A percentile compares a stretch with the other conserved stretches of the same genome.
Evolutionary conservation across 768 basidiomycete species (phyloP).

Genomic region (Kwoniella newhampshirensis): DNA sequence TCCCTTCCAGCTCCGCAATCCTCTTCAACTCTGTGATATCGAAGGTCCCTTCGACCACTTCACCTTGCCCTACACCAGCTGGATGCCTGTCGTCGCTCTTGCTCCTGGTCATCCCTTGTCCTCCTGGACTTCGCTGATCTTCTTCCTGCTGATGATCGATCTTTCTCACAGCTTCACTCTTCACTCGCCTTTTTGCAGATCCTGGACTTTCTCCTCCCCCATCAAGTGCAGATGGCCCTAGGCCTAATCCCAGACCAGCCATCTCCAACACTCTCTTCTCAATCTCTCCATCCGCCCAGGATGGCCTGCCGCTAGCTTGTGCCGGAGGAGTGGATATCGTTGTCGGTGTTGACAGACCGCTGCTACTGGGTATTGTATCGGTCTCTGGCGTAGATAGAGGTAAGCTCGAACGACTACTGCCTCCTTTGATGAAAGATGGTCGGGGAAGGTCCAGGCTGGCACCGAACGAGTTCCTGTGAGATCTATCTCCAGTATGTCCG

Average conservation of each 20-base stretch:
- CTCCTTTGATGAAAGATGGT: constrained; percentile 21
- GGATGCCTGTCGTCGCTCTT: constrained; percentile 20
- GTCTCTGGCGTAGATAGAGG: constrained; percentile 11
- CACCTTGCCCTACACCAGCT: neutral
- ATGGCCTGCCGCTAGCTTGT: neutral
- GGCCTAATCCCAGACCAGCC: constrained; percentile 73
- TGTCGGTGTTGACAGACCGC: neutral
- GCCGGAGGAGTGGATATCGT: neutral
- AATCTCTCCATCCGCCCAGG: constrained; percentile 43
- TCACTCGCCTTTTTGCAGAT: constrained; percentile 19
- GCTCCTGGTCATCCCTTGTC: constrained; percentile 14
- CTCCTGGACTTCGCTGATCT: neutral
- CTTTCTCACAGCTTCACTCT: constrained; percentile 23
- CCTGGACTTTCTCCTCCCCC: constrained; percentile 2
- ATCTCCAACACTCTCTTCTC: constrained; percentile 79
- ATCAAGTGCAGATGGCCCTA: constrained; percentile 12
- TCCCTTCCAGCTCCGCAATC: constrained; percentile 39
- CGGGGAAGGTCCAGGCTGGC: constrained; percentile 23
- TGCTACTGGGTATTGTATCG: constrained; percentile 8
- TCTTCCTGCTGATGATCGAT: constrained; percentile 3
- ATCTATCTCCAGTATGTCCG: neutral
- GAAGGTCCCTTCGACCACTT: constrained; percentile 1
- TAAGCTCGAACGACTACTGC: constrained; percentile 11
- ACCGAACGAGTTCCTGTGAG: constrained; percentile 17
- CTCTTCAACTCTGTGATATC: constrained; percentile 43